phyloP scores from a whole-genome alignment of 371 early-diverging fungal genomes.

The Saksenaea vasiformis region DNA sequence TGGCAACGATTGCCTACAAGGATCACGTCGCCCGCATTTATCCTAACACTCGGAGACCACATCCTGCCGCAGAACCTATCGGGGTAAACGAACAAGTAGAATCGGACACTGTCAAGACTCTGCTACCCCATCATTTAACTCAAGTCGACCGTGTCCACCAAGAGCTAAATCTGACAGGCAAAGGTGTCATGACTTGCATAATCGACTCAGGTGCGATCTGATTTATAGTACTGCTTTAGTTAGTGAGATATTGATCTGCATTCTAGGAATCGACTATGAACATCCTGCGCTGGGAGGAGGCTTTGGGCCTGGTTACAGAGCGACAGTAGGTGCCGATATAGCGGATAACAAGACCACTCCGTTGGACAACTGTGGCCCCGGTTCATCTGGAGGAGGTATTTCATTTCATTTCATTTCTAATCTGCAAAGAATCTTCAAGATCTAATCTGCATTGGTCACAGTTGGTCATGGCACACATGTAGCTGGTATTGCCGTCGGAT shows the following conservation, averaged over 20 bases:
- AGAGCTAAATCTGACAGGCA: slow-evolving; percentile 44
- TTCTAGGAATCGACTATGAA: slow-evolving; percentile 58
- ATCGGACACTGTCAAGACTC: not conserved
- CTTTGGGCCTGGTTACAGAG: slow-evolving; percentile 44
- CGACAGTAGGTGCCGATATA: slow-evolving; percentile 5
- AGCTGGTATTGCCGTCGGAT: slow-evolving; percentile 65
- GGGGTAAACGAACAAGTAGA: not conserved
- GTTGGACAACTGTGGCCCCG: slow-evolving; percentile 7
- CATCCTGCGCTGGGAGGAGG: slow-evolving; percentile 72
- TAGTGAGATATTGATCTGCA: slow-evolving; percentile 50
- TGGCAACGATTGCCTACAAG: not conserved
- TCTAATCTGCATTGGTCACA: too few relatives aligned
- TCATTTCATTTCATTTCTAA: too few relatives aligned
- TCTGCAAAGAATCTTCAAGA: too few relatives aligned
- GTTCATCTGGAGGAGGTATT: slow-evolving; percentile 20
- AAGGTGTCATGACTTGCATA: slow-evolving; percentile 63
- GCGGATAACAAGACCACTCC: slow-evolving; percentile 8
- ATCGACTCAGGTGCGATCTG: slow-evolving; percentile 57
- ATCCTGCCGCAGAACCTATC: not conserved
- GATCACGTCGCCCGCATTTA: not conserved
- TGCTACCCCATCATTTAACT: slow-evolving; percentile 14
- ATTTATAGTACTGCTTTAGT: slow-evolving; percentile 57
- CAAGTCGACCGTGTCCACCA: slow-evolving; percentile 25
- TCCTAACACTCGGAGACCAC: not conserved
- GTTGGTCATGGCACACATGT: slow-evolving; percentile 65